These are phyloP conservation scores for Gyromitra esculenta DNA, from an alignment of 2,329 filamentous ascomycete genomes.

Conservation along the genomic window DNA sequence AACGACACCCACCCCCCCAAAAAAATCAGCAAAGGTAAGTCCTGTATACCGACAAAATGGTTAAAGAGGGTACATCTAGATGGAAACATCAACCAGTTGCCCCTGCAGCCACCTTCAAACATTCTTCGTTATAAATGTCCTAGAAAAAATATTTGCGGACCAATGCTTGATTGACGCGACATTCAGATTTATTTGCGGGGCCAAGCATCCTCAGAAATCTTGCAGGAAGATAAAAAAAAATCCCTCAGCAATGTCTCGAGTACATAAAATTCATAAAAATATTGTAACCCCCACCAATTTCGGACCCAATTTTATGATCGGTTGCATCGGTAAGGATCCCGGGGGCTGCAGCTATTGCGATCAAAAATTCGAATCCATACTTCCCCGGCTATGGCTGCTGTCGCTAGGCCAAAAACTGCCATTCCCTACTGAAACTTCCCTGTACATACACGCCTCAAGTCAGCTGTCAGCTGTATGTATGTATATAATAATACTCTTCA, in stretches of 20 bases:
- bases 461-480: slow-evolving; percentile 21
- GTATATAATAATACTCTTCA: slow-evolving; percentile 9
- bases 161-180: slow-evolving; percentile 55
- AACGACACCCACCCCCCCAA: slow-evolving; percentile 10
- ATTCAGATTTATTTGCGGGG: slow-evolving; percentile 48
- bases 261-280: slow-evolving; percentile 42
- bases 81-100: slow-evolving; percentile 50
- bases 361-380: slow-evolving; percentile 42
- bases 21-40: slow-evolving; percentile 36
- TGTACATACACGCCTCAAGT: slow-evolving; percentile 20
- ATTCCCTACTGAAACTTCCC: slow-evolving; percentile 16
- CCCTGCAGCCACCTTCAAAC: slow-evolving; percentile 48
- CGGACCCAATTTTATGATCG: slow-evolving; percentile 36
- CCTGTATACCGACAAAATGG: slow-evolving; percentile 32
- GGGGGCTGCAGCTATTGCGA: slow-evolving; percentile 23
- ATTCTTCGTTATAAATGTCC: slow-evolving; percentile 34
- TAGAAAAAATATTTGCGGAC: slow-evolving; percentile 42
- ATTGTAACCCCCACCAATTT: slow-evolving; percentile 40
- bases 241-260: slow-evolving; percentile 53
- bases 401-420: slow-evolving; percentile 24
- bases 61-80: slow-evolving; percentile 36
- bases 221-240: slow-evolving; percentile 50
- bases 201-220: slow-evolving; percentile 40
- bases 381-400: slow-evolving; percentile 24
- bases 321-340: slow-evolving; percentile 43